These are phyloP conservation scores for Aquilaria yunnanensis DNA, from an alignment of 345 rosid species.

Conservation along the genomic window DNA sequence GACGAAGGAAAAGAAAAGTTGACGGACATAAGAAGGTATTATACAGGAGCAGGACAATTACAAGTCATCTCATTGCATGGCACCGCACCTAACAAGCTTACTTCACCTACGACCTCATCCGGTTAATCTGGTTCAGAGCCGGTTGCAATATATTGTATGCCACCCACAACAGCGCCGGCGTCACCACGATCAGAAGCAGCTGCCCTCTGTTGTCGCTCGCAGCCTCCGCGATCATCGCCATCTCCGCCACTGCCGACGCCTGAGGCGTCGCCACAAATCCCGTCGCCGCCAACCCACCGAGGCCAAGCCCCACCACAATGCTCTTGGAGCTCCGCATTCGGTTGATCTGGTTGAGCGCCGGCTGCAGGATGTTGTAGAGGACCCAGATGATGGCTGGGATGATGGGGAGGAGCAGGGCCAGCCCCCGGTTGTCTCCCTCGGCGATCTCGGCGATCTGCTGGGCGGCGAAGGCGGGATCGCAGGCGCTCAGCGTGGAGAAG, in stretches of 20 bases:
- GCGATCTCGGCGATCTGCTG: conserved; percentile 75
- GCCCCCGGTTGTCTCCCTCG: conserved; percentile 81
- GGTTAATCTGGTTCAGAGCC: conserved; percentile 89
- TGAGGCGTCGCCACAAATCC: conserved; percentile 43
- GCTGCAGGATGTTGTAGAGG: conserved; percentile 88
- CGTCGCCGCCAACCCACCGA: conserved; percentile 66
- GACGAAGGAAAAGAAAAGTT: conserved; percentile 1
- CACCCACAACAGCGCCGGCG: conserved; percentile 94
- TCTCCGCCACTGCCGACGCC: conserved; percentile 40
- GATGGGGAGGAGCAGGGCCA: conserved; percentile 74
- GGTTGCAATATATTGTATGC: conserved; percentile 90
- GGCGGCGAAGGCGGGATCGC: conserved; percentile 81
- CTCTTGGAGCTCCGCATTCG: conserved; percentile 66
- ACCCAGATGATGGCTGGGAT: conserved; percentile 92
- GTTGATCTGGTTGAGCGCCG: conserved; percentile 86
- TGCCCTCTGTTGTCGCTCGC: conserved; percentile 71
- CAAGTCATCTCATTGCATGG: too few relatives aligned
- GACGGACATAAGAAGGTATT: conserved; percentile 32
- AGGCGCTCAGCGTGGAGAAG: conserved; percentile 59
- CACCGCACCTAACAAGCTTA: too few relatives aligned
- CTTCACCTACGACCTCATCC: conserved; percentile 50
- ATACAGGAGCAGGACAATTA: background rate
- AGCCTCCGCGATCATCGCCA: conserved; percentile 39
- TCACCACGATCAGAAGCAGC: conserved; percentile 69
- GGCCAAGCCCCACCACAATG: conserved; percentile 59